Conservation (phyloP, 495 filamentous ascomycete species). For the Annulohypoxylon moriforme region DNA sequence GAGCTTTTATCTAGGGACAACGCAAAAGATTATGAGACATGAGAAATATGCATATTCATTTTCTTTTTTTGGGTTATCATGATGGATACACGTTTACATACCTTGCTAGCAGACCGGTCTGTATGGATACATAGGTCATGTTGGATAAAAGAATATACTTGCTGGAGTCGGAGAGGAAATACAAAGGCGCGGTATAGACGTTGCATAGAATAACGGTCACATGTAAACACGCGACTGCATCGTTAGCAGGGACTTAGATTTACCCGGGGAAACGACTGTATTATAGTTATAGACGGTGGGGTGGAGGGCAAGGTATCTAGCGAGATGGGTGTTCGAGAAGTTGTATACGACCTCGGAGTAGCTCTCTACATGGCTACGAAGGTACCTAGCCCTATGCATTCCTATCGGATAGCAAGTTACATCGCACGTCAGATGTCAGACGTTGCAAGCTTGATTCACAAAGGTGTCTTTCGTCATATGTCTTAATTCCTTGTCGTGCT, state of each 20-base stretch:
- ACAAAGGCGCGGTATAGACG: slow-evolving; percentile 6
- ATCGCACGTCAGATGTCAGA: slow-evolving; percentile 6
- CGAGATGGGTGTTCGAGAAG: background rate
- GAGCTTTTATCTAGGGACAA: slow-evolving; percentile 40
- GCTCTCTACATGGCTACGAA: background rate
- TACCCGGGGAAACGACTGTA: slow-evolving; percentile 26
- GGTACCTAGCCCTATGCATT: background rate
- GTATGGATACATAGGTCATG: slow-evolving; percentile 25
- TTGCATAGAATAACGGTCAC: slow-evolving; percentile 27
- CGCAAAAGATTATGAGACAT: slow-evolving; percentile 44
- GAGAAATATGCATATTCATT: slow-evolving; percentile 43
- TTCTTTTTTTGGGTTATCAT: slow-evolving; percentile 40
- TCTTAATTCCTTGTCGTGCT: background rate
- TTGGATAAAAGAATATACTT: slow-evolving; percentile 12
- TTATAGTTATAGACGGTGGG: slow-evolving; percentile 24
- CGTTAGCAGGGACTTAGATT: slow-evolving; percentile 26
- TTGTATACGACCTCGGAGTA: background rate
- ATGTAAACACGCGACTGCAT: slow-evolving; percentile 31
- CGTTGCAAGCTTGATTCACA: slow-evolving; percentile 11
- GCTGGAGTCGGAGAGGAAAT: slow-evolving; percentile 3
- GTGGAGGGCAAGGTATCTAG: background rate
- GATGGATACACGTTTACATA: slow-evolving; percentile 28
- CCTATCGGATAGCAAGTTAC: background rate
- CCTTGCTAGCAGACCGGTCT: slow-evolving; percentile 20
- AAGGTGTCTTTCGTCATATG: background rate